phyloP scores from a whole-genome alignment of 148 eudicot genomes.

The Diospyros kaki region DNA sequence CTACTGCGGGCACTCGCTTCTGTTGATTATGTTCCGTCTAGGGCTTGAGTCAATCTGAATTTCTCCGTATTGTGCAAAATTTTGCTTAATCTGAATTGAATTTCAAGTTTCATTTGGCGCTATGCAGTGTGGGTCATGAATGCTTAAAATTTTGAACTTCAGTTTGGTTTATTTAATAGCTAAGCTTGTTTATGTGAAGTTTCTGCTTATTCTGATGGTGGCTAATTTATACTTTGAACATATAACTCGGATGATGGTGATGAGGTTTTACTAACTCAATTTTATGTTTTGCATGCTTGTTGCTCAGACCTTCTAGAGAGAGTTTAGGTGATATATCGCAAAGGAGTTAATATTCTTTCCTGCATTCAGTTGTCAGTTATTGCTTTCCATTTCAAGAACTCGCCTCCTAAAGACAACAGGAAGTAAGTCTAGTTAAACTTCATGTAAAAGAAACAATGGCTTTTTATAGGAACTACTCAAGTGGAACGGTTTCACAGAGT shows the following conservation, averaged over 20 bases:
- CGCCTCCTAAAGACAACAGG: not conserved
- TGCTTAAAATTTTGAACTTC: not conserved
- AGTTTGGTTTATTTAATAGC: not conserved
- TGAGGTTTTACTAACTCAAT: not conserved
- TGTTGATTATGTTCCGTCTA: not conserved
- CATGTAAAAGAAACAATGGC: constrained; percentile 61
- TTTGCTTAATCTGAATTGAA: not conserved
- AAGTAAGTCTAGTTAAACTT: constrained; percentile 10
- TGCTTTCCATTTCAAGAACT: constrained; percentile 12
- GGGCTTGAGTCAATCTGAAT: not conserved
- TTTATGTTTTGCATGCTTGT: not conserved
- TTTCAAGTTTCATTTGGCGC: not conserved
- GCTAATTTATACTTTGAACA: not conserved
- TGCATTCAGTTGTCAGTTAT: not conserved
- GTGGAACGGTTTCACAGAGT: constrained; percentile 40
- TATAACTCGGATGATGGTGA: not conserved
- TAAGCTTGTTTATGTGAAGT: not conserved
- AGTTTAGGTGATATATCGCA: not conserved
- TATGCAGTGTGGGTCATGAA: constrained; percentile 1
- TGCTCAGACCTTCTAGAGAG: not conserved
- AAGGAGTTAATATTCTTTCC: constrained; percentile 1
- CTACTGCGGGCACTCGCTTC: not conserved
- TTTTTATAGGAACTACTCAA: constrained; percentile 53
- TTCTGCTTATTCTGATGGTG: not conserved
- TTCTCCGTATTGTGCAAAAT: not conserved